A percentile compares a stretch with the other conserved stretches of the same genome.
Evolutionary conservation across 2,329 filamentous ascomycete genomes (phyloP).

Genomic region (Ceratocystis alfenasii): DNA sequence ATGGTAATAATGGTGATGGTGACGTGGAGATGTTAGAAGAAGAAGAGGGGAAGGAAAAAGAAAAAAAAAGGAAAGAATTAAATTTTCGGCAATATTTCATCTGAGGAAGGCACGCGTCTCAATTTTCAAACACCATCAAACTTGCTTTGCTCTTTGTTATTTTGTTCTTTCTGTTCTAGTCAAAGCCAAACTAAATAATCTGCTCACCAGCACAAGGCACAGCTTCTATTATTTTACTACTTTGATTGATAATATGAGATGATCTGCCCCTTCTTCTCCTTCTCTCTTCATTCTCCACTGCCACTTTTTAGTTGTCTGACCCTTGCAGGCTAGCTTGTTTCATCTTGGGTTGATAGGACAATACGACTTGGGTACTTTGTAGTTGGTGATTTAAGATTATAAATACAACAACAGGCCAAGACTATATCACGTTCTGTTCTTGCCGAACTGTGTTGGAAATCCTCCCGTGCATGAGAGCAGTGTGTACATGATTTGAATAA

Average conservation of each 20-base stretch:
- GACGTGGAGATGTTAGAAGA: slow-evolving; percentile 1
- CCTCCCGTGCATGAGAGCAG: neutral
- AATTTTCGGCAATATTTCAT: neutral
- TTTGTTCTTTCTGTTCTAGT: neutral
- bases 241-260: neutral
- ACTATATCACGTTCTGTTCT: neutral
- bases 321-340: slow-evolving; percentile 8
- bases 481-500: neutral
- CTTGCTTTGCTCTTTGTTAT: neutral
- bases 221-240: neutral
- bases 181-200: neutral
- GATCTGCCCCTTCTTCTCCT: neutral
- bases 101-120: slow-evolving; percentile 6
- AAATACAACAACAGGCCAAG: neutral
- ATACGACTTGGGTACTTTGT: neutral
- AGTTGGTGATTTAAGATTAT: neutral
- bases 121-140: neutral
- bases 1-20: neutral
- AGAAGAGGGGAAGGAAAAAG: neutral
- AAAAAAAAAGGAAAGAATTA: neutral
- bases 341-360: slow-evolving; percentile 1
- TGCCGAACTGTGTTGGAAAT: neutral
- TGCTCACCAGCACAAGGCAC: neutral
- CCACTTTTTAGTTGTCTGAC: neutral
- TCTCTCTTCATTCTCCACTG: neutral